Conservation (phyloP, 148 eudicot genomes). For the Camellia lanceoleosa region DNA sequence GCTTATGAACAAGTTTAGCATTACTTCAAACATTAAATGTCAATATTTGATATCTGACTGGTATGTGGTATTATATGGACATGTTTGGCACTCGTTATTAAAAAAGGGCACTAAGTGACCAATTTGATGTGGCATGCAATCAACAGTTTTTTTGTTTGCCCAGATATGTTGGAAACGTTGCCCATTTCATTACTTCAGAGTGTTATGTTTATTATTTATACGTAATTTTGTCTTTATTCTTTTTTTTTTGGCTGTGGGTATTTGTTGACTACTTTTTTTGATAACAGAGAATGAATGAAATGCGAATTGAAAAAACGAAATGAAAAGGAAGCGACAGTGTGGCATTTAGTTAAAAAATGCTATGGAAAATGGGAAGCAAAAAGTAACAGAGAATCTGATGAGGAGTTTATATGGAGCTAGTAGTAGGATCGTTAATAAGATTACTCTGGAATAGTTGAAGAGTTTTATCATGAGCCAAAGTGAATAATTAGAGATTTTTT, state of each 20-base stretch:
- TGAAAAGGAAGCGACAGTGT: neutral
- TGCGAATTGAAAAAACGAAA: neutral
- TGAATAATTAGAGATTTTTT: neutral
- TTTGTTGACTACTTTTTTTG: neutral
- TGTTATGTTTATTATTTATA: no score
- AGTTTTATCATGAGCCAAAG: neutral
- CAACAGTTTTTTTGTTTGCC: no score
- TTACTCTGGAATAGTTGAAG: neutral
- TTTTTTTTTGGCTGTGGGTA: neutral
- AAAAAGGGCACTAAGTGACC: neutral
- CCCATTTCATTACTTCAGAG: no score
- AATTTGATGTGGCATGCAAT: neutral
- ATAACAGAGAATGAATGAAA: neutral
- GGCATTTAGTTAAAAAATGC: neutral
- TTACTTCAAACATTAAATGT: neutral
- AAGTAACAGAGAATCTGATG: no score
- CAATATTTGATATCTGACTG: neutral
- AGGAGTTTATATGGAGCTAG: neutral
- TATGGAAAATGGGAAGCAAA: neutral
- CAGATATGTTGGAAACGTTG: no score
- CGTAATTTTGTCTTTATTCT: neutral
- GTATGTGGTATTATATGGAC: neutral
- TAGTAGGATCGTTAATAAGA: neutral
- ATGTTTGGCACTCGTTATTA: neutral
- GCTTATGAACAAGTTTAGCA: neutral